These are phyloP conservation scores for Rossbeevera mucosa DNA, from an alignment of 768 basidiomycete genomes.

Conservation along the genomic window DNA sequence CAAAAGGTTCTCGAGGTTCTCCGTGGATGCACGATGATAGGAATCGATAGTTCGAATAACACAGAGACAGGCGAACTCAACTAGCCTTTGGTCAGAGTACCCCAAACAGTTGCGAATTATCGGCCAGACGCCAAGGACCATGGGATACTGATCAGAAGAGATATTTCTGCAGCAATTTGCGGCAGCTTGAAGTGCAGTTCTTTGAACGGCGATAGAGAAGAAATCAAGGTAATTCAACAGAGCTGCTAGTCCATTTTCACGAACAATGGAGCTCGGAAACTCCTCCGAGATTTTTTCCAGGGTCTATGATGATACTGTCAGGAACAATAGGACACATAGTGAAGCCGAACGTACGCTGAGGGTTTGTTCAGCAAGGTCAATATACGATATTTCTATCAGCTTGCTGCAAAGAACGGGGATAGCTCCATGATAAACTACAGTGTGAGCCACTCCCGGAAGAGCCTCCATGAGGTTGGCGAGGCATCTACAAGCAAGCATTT, in stretches of 20 bases:
- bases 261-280: conserved; percentile 91
- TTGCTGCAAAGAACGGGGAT: conserved; percentile 98
- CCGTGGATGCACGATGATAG: conserved; percentile 78
- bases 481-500: conserved; percentile 93
- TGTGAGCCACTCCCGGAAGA: conserved; percentile 95
- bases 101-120: conserved; percentile 89
- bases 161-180: conserved; percentile 96
- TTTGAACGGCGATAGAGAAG: conserved; percentile 95
- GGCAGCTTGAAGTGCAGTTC: conserved; percentile 93
- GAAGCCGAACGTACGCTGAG: conserved; percentile 69
- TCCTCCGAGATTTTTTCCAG: conserved; percentile 98
- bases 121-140: conserved; percentile 87
- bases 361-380: conserved; percentile 97
- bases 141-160: conserved; percentile 80
- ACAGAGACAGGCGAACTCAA: conserved; percentile 93
- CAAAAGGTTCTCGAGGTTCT: conserved; percentile 83
- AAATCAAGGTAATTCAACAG: conserved; percentile 96
- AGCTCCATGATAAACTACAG: conserved; percentile 96
- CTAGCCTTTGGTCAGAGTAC: conserved; percentile 94
- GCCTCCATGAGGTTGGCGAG: conserved; percentile 98
- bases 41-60: conserved; percentile 93
- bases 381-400: conserved; percentile 93
- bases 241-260: conserved; percentile 91
- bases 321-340: not conserved
- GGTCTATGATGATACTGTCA: conserved; percentile 52